These are phyloP conservation scores for Sideroxylon spinosum DNA, from an alignment of 179 eudicot genomes.

Conservation along the genomic window DNA sequence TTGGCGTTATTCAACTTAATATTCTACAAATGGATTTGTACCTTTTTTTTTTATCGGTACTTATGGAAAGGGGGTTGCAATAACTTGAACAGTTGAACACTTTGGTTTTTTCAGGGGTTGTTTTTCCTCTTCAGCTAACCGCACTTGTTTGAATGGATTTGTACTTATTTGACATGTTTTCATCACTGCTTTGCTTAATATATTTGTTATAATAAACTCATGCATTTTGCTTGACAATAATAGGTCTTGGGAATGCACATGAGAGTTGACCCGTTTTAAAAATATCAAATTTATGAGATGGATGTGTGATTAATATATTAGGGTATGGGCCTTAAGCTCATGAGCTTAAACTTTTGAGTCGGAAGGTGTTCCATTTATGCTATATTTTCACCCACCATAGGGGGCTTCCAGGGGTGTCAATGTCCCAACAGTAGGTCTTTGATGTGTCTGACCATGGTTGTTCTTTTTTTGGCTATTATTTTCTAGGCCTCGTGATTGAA, in stretches of 20 bases:
- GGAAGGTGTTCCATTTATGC: no score
- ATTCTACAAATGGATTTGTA: neutral
- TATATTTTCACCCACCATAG: no score
- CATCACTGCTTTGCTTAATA: neutral
- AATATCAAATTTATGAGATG: no score
- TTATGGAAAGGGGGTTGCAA: no score
- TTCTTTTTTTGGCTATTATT: neutral
- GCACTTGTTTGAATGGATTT: neutral
- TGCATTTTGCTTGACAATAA: neutral
- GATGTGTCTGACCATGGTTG: neutral
- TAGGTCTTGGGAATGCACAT: neutral
- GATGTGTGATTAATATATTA: no score
- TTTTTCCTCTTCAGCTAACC: neutral
- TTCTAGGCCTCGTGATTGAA: neutral
- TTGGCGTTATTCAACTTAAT: neutral
- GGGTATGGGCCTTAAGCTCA: no score
- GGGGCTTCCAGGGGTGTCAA: no score
- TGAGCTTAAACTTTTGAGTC: no score
- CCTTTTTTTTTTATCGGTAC: neutral
- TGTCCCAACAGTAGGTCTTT: neutral
- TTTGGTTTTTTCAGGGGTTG: no score
- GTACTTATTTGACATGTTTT: neutral
- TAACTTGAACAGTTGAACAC: no score
- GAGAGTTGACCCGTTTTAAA: no score
- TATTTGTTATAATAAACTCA: neutral